phyloP scores from a whole-genome alignment of 1,139 yeast species.

The Debaryomyces udenii region DNA sequence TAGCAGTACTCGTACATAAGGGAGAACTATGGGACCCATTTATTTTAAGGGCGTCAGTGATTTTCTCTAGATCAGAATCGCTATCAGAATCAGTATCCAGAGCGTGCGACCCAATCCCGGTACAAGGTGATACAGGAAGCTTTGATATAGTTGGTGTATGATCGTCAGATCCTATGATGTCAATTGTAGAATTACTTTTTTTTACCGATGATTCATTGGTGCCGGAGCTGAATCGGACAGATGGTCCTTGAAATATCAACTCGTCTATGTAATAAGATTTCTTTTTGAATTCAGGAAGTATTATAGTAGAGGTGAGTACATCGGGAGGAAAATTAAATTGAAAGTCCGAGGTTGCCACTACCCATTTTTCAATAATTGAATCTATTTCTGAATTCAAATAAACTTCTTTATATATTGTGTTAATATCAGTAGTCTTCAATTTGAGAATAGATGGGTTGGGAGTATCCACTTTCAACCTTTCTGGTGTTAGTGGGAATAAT shows the following conservation, averaged over 20 bases:
- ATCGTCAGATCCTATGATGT: background rate
- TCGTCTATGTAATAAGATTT: conserved; percentile 1
- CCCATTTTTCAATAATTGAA: conserved; percentile 49
- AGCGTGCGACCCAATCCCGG: background rate
- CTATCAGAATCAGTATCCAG: conserved; percentile 7
- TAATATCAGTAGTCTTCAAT: conserved; percentile 11
- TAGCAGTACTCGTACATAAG: background rate
- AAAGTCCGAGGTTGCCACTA: conserved; percentile 42
- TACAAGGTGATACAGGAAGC: no score
- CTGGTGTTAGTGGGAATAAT: conserved; percentile 18
- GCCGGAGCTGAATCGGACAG: conserved; percentile 2
- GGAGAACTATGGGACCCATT: background rate
- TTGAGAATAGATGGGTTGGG: conserved; percentile 24
- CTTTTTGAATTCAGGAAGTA: conserved; percentile 16
- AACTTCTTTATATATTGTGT: conserved; percentile 4
- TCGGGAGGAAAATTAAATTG: conserved; percentile 37
- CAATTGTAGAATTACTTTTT: conserved; percentile 8
- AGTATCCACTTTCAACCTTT: conserved; percentile 16
- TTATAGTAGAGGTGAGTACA: conserved; percentile 41
- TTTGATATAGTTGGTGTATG: background rate
- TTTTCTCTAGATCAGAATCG: conserved; percentile 9
- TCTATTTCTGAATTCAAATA: conserved; percentile 27
- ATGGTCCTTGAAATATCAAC: background rate
- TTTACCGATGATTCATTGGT: conserved; percentile 1
- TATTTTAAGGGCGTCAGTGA: background rate